Evolutionary conservation across 208 protist species (phyloP).

Genomic region (Acanthamoeba rhysodes): DNA sequence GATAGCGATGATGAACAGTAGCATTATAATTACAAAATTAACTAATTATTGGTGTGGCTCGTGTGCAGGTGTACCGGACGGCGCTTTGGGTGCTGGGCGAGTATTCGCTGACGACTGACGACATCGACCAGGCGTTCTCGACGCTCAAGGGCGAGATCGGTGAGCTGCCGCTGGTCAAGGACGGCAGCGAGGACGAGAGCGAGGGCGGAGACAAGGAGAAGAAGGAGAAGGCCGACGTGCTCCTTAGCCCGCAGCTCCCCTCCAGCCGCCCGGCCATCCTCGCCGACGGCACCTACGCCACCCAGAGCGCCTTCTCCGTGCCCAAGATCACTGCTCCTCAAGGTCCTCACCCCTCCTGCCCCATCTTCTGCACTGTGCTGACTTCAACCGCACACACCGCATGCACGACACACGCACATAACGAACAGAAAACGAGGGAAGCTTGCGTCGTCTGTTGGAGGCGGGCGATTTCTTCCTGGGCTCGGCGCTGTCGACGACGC

Average conservation of each 20-base stretch:
- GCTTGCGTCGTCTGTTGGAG: constrained; percentile 80
- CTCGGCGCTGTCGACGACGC: constrained; percentile 92
- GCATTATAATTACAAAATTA: too few relatives aligned
- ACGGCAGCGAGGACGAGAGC: constrained; percentile 78
- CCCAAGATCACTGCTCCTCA: constrained; percentile 63
- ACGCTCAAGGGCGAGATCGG: constrained; percentile 84
- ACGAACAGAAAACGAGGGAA: constrained; percentile 1
- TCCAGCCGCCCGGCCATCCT: constrained; percentile 27
- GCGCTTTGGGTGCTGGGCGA: constrained; percentile 95
- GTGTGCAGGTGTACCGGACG: constrained; percentile 79
- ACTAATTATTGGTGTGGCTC: neutral
- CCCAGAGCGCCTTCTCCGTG: constrained; percentile 83
- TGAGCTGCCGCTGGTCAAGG: constrained; percentile 83
- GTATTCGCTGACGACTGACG: constrained; percentile 89
- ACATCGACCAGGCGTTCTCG: constrained; percentile 87
- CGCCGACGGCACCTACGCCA: constrained; percentile 96
- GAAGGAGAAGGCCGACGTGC: constrained; percentile 78
- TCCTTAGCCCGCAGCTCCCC: constrained; percentile 89
- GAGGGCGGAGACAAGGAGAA: constrained; percentile 4
- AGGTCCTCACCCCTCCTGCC: neutral
- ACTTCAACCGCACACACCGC: neutral
- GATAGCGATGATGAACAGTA: too few relatives aligned
- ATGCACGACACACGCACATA: neutral
- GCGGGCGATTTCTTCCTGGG: constrained; percentile 97
- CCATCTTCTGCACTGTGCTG: neutral